A percentile compares a stretch with the other conserved stretches of the same genome.
Conservation (phyloP, 2,329 filamentous ascomycete genomes). For the Waltergamsia citrina region DNA sequence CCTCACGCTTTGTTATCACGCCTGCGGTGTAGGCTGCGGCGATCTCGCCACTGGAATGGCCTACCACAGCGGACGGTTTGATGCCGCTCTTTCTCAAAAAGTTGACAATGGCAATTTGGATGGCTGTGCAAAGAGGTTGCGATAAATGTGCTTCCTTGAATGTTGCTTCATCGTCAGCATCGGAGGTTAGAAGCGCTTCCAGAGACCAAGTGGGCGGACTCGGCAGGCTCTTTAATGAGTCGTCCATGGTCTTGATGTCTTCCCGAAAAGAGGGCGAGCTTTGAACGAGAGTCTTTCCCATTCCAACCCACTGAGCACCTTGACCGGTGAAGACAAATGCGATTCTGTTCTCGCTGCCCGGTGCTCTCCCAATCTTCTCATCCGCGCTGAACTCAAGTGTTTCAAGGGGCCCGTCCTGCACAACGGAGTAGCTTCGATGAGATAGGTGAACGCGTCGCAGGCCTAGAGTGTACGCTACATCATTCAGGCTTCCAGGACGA, state of each 20-base stretch:
- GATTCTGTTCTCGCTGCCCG: constrained; percentile 5
- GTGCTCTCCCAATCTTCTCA: too few relatives aligned
- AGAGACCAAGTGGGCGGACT: too few relatives aligned
- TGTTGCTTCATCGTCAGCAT: too few relatives aligned
- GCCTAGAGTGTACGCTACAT: constrained; percentile 12
- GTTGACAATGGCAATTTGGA: constrained; percentile 32
- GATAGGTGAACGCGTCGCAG: constrained; percentile 7
- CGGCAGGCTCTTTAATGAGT: too few relatives aligned
- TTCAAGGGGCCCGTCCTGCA: neutral
- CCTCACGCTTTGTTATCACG: constrained; percentile 19
- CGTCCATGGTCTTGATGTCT: too few relatives aligned
- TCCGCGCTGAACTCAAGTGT: too few relatives aligned
- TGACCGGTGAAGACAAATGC: constrained; percentile 17
- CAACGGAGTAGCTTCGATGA: constrained; percentile 8
- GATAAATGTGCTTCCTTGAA: constrained; percentile 14
- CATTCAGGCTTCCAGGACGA: neutral
- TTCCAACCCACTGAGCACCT: constrained; percentile 9
- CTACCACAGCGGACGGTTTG: constrained; percentile 22
- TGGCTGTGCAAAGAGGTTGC: constrained; percentile 30
- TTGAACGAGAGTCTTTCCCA: constrained; percentile 7
- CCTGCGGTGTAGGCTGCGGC: constrained; percentile 32
- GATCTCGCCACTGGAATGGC: constrained; percentile 34
- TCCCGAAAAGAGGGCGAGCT: too few relatives aligned
- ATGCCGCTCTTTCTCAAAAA: constrained; percentile 21
- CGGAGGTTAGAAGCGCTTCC: too few relatives aligned